Conservation (phyloP, 805 yeast species). For the Wickerhamomyces ciferrii region DNA sequence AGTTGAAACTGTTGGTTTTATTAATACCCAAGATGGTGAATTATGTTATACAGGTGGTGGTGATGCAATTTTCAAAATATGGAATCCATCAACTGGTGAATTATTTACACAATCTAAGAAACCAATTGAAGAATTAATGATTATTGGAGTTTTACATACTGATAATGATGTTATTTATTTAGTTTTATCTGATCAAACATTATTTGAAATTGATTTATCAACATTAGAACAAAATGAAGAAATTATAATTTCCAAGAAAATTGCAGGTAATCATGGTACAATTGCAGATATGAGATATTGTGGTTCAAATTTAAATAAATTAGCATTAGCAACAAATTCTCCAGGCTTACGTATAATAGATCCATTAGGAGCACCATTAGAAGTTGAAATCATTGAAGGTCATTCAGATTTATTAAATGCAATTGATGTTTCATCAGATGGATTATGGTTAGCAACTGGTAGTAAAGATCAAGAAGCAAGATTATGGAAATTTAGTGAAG, state of each 20-base stretch:
- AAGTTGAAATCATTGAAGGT: conserved; percentile 65
- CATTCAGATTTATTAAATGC: conserved; percentile 84
- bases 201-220: conserved; percentile 42
- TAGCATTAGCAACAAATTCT: conserved; percentile 92
- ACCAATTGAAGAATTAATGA: conserved; percentile 71
- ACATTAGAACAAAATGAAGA: conserved; percentile 21
- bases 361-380: conserved; percentile 49
- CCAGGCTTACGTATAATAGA: conserved; percentile 78
- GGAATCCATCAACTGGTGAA: conserved; percentile 60
- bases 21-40: conserved; percentile 64
- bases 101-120: conserved; percentile 31
- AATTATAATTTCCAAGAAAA: conserved; percentile 43
- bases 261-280: conserved; percentile 95
- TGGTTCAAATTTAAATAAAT: conserved; percentile 48
- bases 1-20: conserved; percentile 66
- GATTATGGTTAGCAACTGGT: conserved; percentile 87
- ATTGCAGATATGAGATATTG: conserved; percentile 83
- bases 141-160: conserved; percentile 50
- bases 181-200: conserved; percentile 81
- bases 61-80: conserved; percentile 58
- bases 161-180: conserved; percentile 35
- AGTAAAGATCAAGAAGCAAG: conserved; percentile 85
- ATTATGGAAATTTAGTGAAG: conserved; percentile 67
- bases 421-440: conserved; percentile 73
- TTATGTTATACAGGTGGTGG: conserved; percentile 71